These are phyloP conservation scores for Tulasnella sp. DNA, from an alignment of 768 basidiomycete genomes.

Conservation along the genomic window DNA sequence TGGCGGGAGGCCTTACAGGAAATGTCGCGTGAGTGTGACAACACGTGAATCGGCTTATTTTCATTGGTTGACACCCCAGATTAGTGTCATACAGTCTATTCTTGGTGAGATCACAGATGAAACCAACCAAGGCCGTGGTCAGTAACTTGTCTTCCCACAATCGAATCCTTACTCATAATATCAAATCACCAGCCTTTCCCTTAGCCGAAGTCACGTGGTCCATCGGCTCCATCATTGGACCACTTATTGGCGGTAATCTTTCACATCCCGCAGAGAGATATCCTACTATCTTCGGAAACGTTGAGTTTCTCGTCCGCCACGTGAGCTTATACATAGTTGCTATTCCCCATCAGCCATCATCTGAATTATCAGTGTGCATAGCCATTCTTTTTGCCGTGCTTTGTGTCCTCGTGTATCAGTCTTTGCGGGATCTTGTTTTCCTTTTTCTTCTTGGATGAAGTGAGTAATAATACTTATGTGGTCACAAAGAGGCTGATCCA, in stretches of 20 bases:
- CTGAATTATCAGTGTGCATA: not conserved
- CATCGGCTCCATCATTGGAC: slow-evolving; percentile 10
- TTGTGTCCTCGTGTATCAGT: slow-evolving; percentile 37
- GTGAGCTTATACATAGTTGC: not conserved
- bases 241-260: slow-evolving; percentile 43
- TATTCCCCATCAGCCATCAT: not conserved
- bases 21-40: slow-evolving; percentile 8
- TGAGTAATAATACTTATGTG: slow-evolving; percentile 20
- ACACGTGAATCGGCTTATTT: too few species aligned
- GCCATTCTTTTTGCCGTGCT: slow-evolving; percentile 50
- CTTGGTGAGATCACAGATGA: slow-evolving; percentile 56
- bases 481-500: not conserved
- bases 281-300: slow-evolving; percentile 34
- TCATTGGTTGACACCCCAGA: not conserved
- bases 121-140: slow-evolving; percentile 43
- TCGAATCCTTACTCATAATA: not conserved
- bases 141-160: not conserved
- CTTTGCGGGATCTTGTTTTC: slow-evolving; percentile 35
- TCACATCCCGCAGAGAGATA: slow-evolving; percentile 46
- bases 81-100: slow-evolving; percentile 38
- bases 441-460: slow-evolving; percentile 47
- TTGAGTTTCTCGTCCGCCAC: slow-evolving; percentile 31
- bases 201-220: not conserved
- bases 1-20: slow-evolving; percentile 12
- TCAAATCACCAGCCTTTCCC: not conserved